Percentiles rank a stretch among this genome's conserved stretches.
Evolutionary conservation across 2,329 filamentous ascomycete species (phyloP).

Genomic region (Neurospora sp.): DNA sequence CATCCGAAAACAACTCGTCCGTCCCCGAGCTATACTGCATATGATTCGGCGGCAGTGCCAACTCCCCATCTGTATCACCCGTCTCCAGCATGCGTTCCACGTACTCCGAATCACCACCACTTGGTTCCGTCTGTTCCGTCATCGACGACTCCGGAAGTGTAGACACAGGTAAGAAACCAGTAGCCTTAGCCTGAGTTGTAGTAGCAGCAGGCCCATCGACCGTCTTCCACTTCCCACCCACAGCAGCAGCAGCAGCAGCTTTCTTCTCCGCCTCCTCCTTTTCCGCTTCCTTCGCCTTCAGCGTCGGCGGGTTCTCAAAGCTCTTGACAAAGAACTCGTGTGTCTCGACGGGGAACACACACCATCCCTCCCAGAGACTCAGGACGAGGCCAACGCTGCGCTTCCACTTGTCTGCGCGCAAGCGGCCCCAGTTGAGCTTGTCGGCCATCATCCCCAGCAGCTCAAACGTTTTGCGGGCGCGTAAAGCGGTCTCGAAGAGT

Average conservation of each 20-base stretch:
- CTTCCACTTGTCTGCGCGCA: slow-evolving; percentile 79
- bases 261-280: slow-evolving; percentile 35
- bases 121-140: no score
- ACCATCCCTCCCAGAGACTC: slow-evolving; percentile 62
- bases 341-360: slow-evolving; percentile 62
- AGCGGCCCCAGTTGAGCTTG: slow-evolving; percentile 65
- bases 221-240: background rate
- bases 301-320: slow-evolving; percentile 60
- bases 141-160: background rate
- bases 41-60: slow-evolving; percentile 4
- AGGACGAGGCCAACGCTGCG: slow-evolving; percentile 62
- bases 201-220: background rate
- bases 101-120: slow-evolving; percentile 2
- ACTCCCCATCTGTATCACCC: slow-evolving; percentile 15
- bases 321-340: slow-evolving; percentile 61
- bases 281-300: slow-evolving; percentile 23
- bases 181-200: background rate
- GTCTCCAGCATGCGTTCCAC: slow-evolving; percentile 11
- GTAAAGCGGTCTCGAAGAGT: slow-evolving; percentile 66
- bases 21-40: slow-evolving; percentile 13
- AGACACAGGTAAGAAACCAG: slow-evolving; percentile 16
- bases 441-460: slow-evolving; percentile 64
- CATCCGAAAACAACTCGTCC: slow-evolving; percentile 17
- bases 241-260: slow-evolving; percentile 24
- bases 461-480: slow-evolving; percentile 61